phyloP scores from a whole-genome alignment of 2,329 filamentous ascomycete genomes.

The Aspergillus phoenicis region DNA sequence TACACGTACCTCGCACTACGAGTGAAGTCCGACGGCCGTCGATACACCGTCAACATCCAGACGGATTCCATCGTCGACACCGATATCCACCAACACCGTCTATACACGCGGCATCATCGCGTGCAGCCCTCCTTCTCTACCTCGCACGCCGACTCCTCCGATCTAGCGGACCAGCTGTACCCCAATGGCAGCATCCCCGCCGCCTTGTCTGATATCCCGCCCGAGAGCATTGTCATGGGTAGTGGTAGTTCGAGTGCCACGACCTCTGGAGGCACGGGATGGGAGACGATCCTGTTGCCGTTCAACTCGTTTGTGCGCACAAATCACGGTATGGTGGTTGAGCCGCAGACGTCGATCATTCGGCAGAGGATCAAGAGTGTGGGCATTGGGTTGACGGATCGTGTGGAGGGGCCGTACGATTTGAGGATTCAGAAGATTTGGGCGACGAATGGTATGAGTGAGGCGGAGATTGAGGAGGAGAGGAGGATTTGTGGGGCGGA shows the following conservation, averaged over 20 bases:
- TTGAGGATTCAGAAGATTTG: slow-evolving; percentile 83
- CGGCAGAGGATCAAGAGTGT: slow-evolving; percentile 82
- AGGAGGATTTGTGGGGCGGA: slow-evolving; percentile 43
- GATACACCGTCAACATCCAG: slow-evolving; percentile 94
- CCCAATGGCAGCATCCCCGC: slow-evolving; percentile 33
- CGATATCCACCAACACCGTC: slow-evolving; percentile 92
- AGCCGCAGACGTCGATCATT: slow-evolving; percentile 89
- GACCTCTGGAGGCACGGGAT: slow-evolving; percentile 74
- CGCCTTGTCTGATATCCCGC: slow-evolving; percentile 42
- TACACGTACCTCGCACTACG: slow-evolving; percentile 86
- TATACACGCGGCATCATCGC: slow-evolving; percentile 59
- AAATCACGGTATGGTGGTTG: slow-evolving; percentile 86
- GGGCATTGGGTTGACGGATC: slow-evolving; percentile 85
- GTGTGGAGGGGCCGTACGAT: slow-evolving; percentile 85
- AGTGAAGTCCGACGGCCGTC: slow-evolving; percentile 84
- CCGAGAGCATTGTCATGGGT: slow-evolving; percentile 38
- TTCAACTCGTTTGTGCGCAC: slow-evolving; percentile 94
- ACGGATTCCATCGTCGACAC: slow-evolving; percentile 90
- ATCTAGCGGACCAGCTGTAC: slow-evolving; percentile 27
- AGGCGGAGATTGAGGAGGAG: slow-evolving; percentile 45
- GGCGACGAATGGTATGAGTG: slow-evolving; percentile 74
- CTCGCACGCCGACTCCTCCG: slow-evolving; percentile 25
- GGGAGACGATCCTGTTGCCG: slow-evolving; percentile 92
- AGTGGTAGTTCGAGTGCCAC: slow-evolving; percentile 30
- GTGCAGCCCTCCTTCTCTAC: slow-evolving; percentile 25